Evolutionary conservation across 2,329 filamentous ascomycete species (phyloP).

Genomic region (Aspergillus eucalypticola): DNA sequence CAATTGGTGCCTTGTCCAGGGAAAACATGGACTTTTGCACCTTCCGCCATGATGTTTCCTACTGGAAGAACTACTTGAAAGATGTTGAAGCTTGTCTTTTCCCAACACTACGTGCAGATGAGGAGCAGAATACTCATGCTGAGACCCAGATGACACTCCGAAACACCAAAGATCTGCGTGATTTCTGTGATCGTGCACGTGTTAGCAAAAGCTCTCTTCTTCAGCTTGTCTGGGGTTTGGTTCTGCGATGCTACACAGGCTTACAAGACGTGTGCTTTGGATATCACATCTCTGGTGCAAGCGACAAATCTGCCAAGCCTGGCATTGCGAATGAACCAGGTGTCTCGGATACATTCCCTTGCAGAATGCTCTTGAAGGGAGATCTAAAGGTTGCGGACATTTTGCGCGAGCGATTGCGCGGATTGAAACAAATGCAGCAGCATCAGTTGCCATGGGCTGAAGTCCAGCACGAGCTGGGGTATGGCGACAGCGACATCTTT

Average conservation of each 20-base stretch:
- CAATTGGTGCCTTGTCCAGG: constrained; percentile 19
- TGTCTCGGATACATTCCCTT: constrained; percentile 19
- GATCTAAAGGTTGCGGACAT: constrained; percentile 23
- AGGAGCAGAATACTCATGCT: constrained; percentile 9
- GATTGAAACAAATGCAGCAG: constrained; percentile 21
- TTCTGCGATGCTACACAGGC: constrained; percentile 46
- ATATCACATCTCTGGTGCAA: constrained; percentile 40
- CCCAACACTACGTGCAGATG: constrained; percentile 31
- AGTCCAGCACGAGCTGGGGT: constrained; percentile 29
- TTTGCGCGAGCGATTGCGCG: constrained; percentile 24
- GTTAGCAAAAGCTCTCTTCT: constrained; percentile 31
- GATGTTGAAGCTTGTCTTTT: constrained; percentile 51
- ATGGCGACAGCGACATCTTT: constrained; percentile 29
- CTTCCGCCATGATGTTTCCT: constrained; percentile 37
- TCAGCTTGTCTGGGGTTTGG: constrained; percentile 48
- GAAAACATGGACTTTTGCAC: constrained; percentile 26
- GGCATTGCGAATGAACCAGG: constrained; percentile 20
- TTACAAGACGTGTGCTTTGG: constrained; percentile 50
- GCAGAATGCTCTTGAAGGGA: constrained; percentile 29
- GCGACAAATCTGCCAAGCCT: constrained; percentile 32
- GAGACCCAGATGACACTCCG: constrained; percentile 22
- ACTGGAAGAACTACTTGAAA: constrained; percentile 49
- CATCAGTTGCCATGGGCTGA: constrained; percentile 25
- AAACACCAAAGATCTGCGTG: constrained; percentile 24
- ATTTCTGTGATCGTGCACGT: constrained; percentile 23